Conservation (phyloP, 192 early-diverging fungal species). For the Backusella macrospora region DNA sequence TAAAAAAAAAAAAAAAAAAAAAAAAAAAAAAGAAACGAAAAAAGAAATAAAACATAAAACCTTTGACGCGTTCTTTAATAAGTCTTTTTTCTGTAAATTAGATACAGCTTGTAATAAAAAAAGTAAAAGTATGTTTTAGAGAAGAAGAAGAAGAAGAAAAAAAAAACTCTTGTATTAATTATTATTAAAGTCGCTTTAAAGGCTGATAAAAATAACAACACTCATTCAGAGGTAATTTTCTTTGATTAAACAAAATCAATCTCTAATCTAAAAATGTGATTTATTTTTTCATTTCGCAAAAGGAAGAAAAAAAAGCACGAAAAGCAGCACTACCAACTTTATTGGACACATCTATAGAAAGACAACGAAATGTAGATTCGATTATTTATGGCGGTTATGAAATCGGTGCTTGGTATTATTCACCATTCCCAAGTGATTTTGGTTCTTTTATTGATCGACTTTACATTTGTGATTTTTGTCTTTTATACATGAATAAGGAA, state of each 20-base stretch:
- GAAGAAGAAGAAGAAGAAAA: no score
- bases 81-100: background rate
- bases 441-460: constrained; percentile 61
- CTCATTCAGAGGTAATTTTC: background rate
- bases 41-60: background rate
- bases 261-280: background rate
- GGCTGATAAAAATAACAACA: background rate
- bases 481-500: constrained; percentile 89
- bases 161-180: background rate
- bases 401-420: constrained; percentile 92
- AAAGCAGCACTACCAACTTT: constrained; percentile 12
- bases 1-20: background rate
- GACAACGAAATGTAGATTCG: constrained; percentile 44
- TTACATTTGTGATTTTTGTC: constrained; percentile 90
- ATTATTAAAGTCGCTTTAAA: background rate
- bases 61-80: background rate
- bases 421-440: constrained; percentile 95
- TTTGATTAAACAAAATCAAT: no score
- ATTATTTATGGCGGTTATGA: constrained; percentile 80
- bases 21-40: background rate
- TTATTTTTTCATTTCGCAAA: background rate
- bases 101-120: background rate
- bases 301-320: constrained; percentile 18
- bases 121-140: constrained; percentile 4
- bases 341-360: constrained; percentile 19